phyloP scores from a whole-genome alignment of 2,329 filamentous ascomycete species.

The Gliomastix tumulicola region DNA sequence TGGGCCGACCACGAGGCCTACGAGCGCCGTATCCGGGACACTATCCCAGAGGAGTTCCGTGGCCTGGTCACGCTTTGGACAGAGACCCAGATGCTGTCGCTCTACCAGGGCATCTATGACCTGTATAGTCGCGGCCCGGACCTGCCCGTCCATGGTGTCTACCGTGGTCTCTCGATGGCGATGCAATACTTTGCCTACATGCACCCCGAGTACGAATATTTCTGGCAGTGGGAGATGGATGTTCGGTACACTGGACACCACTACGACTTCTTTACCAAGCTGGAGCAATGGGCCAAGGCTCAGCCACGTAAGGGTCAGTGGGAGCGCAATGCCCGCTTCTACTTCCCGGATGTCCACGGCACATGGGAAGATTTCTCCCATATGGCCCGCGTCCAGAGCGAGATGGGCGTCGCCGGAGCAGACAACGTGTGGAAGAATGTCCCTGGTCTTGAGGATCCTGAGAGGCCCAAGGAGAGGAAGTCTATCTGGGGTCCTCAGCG shows the following conservation, averaged over 20 bases:
- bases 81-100: slow-evolving; percentile 82
- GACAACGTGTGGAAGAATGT: slow-evolving; percentile 61
- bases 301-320: slow-evolving; percentile 77
- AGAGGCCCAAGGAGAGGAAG: slow-evolving; percentile 40
- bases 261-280: slow-evolving; percentile 65
- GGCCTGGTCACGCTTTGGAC: slow-evolving; percentile 90
- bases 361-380: slow-evolving; percentile 71
- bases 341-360: slow-evolving; percentile 69
- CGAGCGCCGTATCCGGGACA: slow-evolving; percentile 57
- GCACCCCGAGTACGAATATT: slow-evolving; percentile 84
- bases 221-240: slow-evolving; percentile 97
- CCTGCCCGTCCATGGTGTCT: slow-evolving; percentile 82
- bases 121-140: slow-evolving; percentile 58
- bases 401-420: slow-evolving; percentile 57
- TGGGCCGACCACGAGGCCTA: slow-evolving; percentile 70
- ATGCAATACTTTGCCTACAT: slow-evolving; percentile 87
- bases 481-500: slow-evolving; percentile 81
- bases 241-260: slow-evolving; percentile 85
- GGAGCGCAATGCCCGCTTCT: slow-evolving; percentile 75
- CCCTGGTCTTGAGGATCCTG: slow-evolving; percentile 30
- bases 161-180: slow-evolving; percentile 88
- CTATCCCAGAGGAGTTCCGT: slow-evolving; percentile 76
- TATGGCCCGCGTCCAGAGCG: slow-evolving; percentile 68
- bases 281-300: slow-evolving; percentile 60
- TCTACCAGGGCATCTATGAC: slow-evolving; percentile 84